Evolutionary conservation across 2,329 filamentous ascomycete species (phyloP).

Genomic region (Trichoderma arundinaceum): DNA sequence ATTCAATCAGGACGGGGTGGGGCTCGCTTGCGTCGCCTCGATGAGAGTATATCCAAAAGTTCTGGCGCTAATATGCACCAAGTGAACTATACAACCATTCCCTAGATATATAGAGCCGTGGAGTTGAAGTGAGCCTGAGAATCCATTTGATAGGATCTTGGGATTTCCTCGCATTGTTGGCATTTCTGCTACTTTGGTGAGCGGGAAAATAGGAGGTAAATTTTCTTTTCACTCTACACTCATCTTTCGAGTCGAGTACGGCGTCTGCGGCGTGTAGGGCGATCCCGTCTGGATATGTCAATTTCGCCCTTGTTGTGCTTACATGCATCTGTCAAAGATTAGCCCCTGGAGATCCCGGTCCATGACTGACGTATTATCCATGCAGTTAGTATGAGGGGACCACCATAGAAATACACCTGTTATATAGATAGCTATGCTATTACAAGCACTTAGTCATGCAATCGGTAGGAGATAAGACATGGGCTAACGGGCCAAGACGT

Average conservation of each 20-base stretch:
- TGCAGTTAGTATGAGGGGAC: too few species aligned
- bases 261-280: neutral
- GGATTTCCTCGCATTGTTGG: neutral
- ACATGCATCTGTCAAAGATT: neutral
- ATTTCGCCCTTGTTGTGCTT: neutral
- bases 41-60: neutral
- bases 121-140: neutral
- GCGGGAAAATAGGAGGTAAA: neutral
- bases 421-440: too few species aligned
- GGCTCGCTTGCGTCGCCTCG: neutral
- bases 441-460: too few species aligned
- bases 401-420: too few species aligned
- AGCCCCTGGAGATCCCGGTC: neutral
- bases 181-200: neutral
- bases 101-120: neutral
- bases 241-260: neutral
- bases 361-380: too few species aligned
- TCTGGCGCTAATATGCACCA: neutral
- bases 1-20: neutral
- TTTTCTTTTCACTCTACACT: neutral
- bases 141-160: neutral
- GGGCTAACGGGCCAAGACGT: too few species aligned
- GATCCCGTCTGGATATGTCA: neutral
- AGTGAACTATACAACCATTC: neutral
- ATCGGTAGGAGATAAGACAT: too few species aligned